Conservation (phyloP, 2,329 filamentous ascomycete species). For the Colletotrichum scovillei region DNA sequence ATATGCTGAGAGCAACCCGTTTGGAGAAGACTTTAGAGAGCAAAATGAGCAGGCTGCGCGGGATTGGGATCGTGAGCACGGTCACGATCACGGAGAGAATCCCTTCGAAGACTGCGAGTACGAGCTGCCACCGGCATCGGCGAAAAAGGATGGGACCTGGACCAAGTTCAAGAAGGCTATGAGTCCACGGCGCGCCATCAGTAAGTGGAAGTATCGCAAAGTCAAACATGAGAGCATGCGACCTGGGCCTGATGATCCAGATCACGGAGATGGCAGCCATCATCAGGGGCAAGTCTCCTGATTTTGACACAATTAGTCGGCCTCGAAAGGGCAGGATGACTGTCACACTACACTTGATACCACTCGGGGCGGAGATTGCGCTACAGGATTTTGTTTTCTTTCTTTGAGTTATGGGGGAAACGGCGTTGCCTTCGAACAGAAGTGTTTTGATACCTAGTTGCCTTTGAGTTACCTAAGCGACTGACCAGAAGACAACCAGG, state of each 20-base stretch:
- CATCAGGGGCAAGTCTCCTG: constrained; percentile 4
- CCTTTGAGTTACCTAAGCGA: not conserved
- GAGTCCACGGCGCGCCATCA: constrained; percentile 29
- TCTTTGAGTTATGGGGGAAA: not conserved
- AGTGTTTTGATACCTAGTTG: not conserved
- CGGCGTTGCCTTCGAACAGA: not conserved
- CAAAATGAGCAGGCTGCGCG: constrained; percentile 8
- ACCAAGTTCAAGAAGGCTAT: constrained; percentile 33
- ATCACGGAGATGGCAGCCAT: not conserved
- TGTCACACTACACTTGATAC: not conserved
- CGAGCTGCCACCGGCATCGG: constrained; percentile 10
- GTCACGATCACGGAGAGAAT: not conserved
- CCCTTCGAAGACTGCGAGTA: constrained; percentile 32
- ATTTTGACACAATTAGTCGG: not conserved
- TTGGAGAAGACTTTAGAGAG: constrained; percentile 28
- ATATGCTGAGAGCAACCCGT: constrained; percentile 27
- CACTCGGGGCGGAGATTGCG: not conserved
- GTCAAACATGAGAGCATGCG: constrained; percentile 7
- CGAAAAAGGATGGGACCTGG: constrained; percentile 23
- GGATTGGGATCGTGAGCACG: not conserved
- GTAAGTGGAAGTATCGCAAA: constrained; percentile 32
- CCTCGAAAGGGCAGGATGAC: not conserved
- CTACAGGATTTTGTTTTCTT: not conserved
- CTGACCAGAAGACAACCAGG: not conserved
- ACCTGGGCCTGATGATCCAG: constrained; percentile 7